These are phyloP conservation scores for Patellaria atrata DNA, from an alignment of 495 filamentous ascomycete species.

Conservation along the genomic window DNA sequence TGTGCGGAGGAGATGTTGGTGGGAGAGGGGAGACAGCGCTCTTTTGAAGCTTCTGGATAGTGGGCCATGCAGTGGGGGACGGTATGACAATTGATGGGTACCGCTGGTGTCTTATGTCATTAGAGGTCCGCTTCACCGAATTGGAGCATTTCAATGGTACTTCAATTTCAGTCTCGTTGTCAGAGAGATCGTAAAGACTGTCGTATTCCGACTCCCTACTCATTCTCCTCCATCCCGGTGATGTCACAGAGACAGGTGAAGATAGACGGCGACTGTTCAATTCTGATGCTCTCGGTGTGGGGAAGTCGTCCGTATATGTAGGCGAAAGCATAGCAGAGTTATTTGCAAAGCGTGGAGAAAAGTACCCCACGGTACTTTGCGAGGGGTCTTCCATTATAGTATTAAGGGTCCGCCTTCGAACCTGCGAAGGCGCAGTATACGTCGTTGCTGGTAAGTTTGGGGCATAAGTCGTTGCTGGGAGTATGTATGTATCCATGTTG, in stretches of 20 bases:
- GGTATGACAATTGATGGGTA: conserved; percentile 66
- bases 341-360: conserved; percentile 11
- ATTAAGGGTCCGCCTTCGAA: conserved; percentile 59
- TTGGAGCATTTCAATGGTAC: conserved; percentile 26
- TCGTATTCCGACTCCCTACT: conserved; percentile 55
- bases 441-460: conserved; percentile 38
- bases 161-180: conserved; percentile 49
- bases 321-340: conserved; percentile 12
- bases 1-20: conserved; percentile 60
- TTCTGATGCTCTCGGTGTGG: conserved; percentile 11
- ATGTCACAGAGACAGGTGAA: too few relatives aligned
- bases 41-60: conserved; percentile 38
- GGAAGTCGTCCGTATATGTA: conserved; percentile 12
- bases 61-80: conserved; percentile 41
- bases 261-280: conserved; percentile 7
- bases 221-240: too few relatives aligned
- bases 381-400: conserved; percentile 68
- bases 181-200: conserved; percentile 72
- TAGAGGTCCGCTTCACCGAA: conserved; percentile 33
- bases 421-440: conserved; percentile 38
- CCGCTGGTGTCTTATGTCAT: conserved; percentile 25
- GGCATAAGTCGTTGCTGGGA: conserved; percentile 44
- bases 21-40: conserved; percentile 47
- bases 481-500: conserved; percentile 46
- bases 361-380: conserved; percentile 24